Percentiles rank a stretch among this genome's conserved stretches.
These are phyloP conservation scores for Chlorella sp. DNA, from an alignment of 139 green algal species.

Conservation along the genomic window DNA sequence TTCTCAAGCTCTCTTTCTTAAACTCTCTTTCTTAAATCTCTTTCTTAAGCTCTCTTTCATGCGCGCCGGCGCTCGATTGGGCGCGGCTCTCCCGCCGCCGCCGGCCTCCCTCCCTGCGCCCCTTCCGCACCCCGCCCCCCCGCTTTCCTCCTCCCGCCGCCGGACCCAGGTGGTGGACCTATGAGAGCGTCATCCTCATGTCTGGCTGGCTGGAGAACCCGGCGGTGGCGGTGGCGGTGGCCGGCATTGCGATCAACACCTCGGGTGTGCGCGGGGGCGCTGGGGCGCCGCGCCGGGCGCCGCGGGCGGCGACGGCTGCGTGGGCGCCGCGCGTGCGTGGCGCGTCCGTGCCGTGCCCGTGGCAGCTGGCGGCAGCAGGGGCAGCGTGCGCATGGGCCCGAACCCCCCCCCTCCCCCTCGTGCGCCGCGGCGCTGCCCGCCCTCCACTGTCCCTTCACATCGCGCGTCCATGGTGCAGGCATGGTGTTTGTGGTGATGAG, in stretches of 20 bases:
- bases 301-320: too few species aligned
- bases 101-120: not conserved
- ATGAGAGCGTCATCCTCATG: slow-evolving; percentile 17
- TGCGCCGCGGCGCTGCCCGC: not conserved
- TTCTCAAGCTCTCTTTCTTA: not conserved
- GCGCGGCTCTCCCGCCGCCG: not conserved
- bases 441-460: not conserved
- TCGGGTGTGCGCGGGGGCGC: too few species aligned
- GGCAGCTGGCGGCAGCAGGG: not conserved
- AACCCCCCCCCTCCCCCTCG: not conserved
- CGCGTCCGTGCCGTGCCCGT: not conserved
- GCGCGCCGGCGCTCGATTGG: too few species aligned
- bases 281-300: too few species aligned
- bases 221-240: slow-evolving; percentile 11
- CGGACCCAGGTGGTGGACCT: slow-evolving; percentile 21
- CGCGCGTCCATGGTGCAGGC: not conserved
- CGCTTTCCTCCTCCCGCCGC: too few species aligned
- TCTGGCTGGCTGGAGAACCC: not conserved
- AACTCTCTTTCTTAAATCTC: too few species aligned
- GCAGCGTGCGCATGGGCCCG: not conserved
- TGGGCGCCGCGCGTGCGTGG: not conserved
- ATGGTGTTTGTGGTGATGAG: slow-evolving; percentile 11
- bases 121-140: too few species aligned
- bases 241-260: slow-evolving; percentile 11
- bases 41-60: not conserved